These are phyloP conservation scores for Scedosporium dehoogii DNA, from an alignment of 2,329 filamentous ascomycete species.

Conservation along the genomic window DNA sequence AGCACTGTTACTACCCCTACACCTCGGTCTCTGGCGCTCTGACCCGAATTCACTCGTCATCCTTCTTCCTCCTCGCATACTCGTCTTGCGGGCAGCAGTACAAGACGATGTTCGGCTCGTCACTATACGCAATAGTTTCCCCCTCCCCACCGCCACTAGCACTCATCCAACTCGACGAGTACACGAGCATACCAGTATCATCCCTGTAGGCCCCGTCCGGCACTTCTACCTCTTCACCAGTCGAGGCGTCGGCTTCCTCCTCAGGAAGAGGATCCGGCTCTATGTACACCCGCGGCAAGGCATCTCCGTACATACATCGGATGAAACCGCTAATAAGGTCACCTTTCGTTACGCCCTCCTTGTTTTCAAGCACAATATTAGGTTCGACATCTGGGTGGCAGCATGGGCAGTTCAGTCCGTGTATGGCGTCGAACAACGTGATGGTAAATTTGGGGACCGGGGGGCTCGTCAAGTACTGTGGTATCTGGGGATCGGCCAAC, in stretches of 20 bases:
- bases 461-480: not conserved
- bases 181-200: not conserved
- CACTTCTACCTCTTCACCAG: not conserved
- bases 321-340: not conserved
- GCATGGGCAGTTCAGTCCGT: slow-evolving; percentile 1
- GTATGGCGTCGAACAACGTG: not conserved
- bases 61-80: not conserved
- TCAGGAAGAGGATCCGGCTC: not conserved
- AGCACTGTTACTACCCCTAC: too few species aligned
- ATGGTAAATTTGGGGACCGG: not conserved
- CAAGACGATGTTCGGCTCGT: not conserved
- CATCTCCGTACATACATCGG: not conserved
- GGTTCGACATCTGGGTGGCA: slow-evolving; percentile 1
- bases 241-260: not conserved
- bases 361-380: not conserved
- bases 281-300: not conserved
- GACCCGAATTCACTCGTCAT: not conserved
- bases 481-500: not conserved
- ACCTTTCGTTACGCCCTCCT: slow-evolving; percentile 1
- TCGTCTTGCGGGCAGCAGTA: not conserved
- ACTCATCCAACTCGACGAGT: not conserved
- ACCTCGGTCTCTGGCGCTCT: too few species aligned
- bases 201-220: not conserved
- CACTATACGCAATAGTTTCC: not conserved
- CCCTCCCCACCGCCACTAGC: not conserved